Conservation (phyloP, 1,284 basidiomycete species). For the Spongiforma sp. region DNA sequence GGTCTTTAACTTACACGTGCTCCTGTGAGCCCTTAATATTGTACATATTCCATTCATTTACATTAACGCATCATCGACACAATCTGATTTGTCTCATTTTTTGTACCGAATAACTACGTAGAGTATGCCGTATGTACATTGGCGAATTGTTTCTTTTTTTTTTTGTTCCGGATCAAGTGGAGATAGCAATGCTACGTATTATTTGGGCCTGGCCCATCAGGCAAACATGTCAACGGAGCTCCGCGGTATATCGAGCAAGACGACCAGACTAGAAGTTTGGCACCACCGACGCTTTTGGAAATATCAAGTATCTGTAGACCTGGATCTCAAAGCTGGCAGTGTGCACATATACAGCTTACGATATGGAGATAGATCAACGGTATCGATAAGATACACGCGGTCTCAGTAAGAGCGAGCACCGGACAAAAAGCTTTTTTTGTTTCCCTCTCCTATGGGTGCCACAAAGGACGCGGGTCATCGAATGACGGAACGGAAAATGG, state of each 20-base stretch:
- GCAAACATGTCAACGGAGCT: slow-evolving; percentile 28
- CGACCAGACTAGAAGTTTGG: no score
- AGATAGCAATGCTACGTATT: slow-evolving; percentile 28
- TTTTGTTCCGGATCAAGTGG: slow-evolving; percentile 17
- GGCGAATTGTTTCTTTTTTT: slow-evolving; percentile 8
- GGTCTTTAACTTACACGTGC: slow-evolving; percentile 40
- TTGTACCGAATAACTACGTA: slow-evolving; percentile 33
- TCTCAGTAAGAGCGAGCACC: slow-evolving; percentile 12
- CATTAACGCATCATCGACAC: slow-evolving; percentile 38
- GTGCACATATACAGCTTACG: not conserved
- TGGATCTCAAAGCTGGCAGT: slow-evolving; percentile 28
- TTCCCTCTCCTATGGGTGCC: not conserved
- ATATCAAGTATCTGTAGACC: slow-evolving; percentile 11
- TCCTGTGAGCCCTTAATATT: slow-evolving; percentile 40
- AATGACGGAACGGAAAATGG: slow-evolving; percentile 13
- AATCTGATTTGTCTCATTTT: slow-evolving; percentile 27
- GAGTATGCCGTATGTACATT: slow-evolving; percentile 38
- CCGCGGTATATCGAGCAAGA: slow-evolving; percentile 32
- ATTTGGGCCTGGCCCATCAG: slow-evolving; percentile 2
- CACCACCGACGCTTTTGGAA: slow-evolving; percentile 26
- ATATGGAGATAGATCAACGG: slow-evolving; percentile 27
- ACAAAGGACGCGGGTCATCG: slow-evolving; percentile 7
- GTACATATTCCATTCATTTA: slow-evolving; percentile 41
- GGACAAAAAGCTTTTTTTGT: not conserved
- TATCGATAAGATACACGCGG: slow-evolving; percentile 40